Conservation (phyloP, 805 yeast species). For the Wickerhamomyces sydowiorum region DNA sequence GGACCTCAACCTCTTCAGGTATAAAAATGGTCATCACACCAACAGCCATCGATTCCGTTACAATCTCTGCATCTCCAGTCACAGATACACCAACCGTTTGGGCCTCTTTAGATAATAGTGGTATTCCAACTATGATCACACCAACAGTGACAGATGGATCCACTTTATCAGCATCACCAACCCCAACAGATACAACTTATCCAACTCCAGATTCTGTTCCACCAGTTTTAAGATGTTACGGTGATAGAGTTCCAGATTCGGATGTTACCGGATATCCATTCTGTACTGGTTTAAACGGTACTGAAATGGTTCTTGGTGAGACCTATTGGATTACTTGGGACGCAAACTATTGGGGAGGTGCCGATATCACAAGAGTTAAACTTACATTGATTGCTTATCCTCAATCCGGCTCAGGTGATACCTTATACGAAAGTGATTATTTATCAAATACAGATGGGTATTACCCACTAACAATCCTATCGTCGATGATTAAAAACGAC, state of each 20-base stretch:
- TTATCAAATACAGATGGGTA: conserved; percentile 33
- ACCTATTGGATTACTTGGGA: conserved; percentile 47
- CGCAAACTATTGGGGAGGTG: conserved; percentile 36
- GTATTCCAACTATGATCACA: conserved; percentile 36
- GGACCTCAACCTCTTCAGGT: conserved; percentile 31
- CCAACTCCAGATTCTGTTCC: conserved; percentile 35
- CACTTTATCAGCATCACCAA: conserved; percentile 36
- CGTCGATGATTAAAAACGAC: conserved; percentile 20
- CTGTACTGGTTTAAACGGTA: conserved; percentile 34
- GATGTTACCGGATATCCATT: conserved; percentile 31
- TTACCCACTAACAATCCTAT: conserved; percentile 29
- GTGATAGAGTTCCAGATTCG: conserved; percentile 32
- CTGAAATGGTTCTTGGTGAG: conserved; percentile 41
- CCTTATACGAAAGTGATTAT: conserved; percentile 28
- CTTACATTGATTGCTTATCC: conserved; percentile 31
- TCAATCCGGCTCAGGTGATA: conserved; percentile 24
- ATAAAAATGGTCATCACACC: conserved; percentile 44
- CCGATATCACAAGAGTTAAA: conserved; percentile 28
- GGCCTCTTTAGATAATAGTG: conserved; percentile 38
- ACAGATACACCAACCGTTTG: conserved; percentile 32
- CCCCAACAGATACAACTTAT: conserved; percentile 28
- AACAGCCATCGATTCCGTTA: conserved; percentile 39
- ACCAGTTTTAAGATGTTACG: conserved; percentile 39
- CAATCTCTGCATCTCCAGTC: conserved; percentile 34
- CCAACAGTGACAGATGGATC: conserved; percentile 31